These are phyloP conservation scores for Rhodomyrtus tomentosa DNA, from an alignment of 345 rosid species.

Conservation along the genomic window DNA sequence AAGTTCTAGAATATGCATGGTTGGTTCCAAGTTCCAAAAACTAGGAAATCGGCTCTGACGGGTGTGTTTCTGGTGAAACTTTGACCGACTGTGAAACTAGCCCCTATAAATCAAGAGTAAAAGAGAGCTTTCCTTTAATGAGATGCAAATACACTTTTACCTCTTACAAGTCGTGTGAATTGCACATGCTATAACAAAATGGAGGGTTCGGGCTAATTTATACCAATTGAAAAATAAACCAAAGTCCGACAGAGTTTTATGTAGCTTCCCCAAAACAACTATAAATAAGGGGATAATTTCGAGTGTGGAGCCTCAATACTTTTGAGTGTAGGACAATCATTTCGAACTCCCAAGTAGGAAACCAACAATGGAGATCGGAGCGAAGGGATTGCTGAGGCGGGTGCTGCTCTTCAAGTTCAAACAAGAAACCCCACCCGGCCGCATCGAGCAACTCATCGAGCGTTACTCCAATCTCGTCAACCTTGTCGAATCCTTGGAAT, in stretches of 20 bases:
- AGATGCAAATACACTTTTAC: background rate
- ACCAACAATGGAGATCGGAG: slow-evolving; percentile 46
- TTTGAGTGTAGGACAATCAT: background rate
- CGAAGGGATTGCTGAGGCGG: slow-evolving; percentile 56
- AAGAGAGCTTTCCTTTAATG: background rate
- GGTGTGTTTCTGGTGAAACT: too few relatives aligned
- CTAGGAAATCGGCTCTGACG: too few relatives aligned
- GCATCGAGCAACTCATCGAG: slow-evolving; percentile 42
- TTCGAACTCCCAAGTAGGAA: background rate
- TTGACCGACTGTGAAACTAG: too few relatives aligned
- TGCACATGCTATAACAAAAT: background rate
- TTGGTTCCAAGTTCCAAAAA: too few relatives aligned
- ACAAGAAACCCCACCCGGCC: slow-evolving; percentile 20
- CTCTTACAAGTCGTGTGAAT: background rate
- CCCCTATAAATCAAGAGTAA: too few relatives aligned
- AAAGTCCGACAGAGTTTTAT: background rate
- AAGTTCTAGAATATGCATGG: too few relatives aligned
- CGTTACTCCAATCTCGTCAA: slow-evolving; percentile 59
- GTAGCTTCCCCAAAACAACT: background rate
- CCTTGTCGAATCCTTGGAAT: slow-evolving; percentile 62
- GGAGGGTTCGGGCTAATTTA: background rate
- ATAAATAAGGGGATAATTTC: background rate
- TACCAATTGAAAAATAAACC: background rate
- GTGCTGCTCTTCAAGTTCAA: slow-evolving; percentile 60
- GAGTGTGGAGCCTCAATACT: background rate